Evolutionary conservation across 2,329 filamentous ascomycete species (phyloP), one percentile per base, ranked within the genome.

Genomic region (Paecilomyces sp.): DNA sequence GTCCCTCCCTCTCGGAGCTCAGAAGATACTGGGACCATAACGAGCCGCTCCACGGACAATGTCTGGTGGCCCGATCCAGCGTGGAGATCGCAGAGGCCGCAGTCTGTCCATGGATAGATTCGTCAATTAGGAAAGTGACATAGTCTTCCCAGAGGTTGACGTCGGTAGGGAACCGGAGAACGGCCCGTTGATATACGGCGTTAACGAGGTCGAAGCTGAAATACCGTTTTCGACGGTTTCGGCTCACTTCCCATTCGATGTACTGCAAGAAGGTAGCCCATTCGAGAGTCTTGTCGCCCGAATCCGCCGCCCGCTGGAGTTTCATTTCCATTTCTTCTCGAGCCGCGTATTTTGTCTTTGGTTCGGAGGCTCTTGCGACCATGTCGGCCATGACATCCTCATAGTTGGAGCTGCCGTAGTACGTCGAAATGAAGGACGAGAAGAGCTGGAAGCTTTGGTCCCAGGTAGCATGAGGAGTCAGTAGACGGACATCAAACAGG

Each of bases 21-120:
- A 97, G 77, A 28, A 99, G 88, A 64, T 92, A 92, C 65, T 93
- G 87, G 6, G 91, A 90, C 94, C 94, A 99, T 6, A 99, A 81
- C 30, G 85, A 83, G 15, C 94, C 94, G 6, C 92, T 95, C 89
- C 92, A 96, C 1, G 94, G 92, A 67, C 93, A 96, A 74, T 97
- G 94, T 52, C 88, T 85, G 9, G 92, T 94, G 12, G 91, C 92
- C 64, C 92, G 85, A 67, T 91, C 87, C 2, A 95, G 80, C 6
- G 93, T 83, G 54, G 90, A 84, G 9, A 96, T 81, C 41, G 89
- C 73, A 9, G 79, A 75, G 3, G 79, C 74, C 54, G 76, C 66
- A 2, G 66, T 71, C 66, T 74, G 78, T 60, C 73, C 80, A 63
- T 80, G 77, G 58, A 80, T 71, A 15, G 78, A 82, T 71, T 80